phyloP scores from a whole-genome alignment of 768 basidiomycete species.

The Chlorophyllum brunneum region DNA sequence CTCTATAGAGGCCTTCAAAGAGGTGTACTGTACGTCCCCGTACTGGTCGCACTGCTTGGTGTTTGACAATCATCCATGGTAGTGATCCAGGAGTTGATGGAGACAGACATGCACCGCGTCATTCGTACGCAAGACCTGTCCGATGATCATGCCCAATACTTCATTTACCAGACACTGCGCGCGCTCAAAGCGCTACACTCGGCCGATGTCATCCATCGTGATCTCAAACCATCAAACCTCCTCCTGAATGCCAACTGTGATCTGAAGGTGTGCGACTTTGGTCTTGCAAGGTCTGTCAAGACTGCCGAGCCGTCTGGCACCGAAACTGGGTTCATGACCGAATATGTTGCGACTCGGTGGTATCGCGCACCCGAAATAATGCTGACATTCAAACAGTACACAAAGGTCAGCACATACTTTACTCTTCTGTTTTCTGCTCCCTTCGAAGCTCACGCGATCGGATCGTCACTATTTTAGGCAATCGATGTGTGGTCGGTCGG shows the following conservation, averaged over 20 bases:
- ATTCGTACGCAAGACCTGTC: conserved; percentile 92
- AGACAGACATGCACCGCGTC: conserved; percentile 95
- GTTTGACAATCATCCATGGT: conserved; percentile 20
- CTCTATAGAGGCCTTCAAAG: conserved; percentile 73
- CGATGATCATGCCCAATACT: conserved; percentile 97
- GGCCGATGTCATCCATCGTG: conserved; percentile 91
- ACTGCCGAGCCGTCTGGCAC: conserved; percentile 83
- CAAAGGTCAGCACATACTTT: conserved; percentile 51
- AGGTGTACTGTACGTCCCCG: conserved; percentile 50
- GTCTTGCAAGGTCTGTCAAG: conserved; percentile 85
- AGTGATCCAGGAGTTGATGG: conserved; percentile 82
- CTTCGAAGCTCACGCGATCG: conserved; percentile 8
- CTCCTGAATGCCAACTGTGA: conserved; percentile 96
- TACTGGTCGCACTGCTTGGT: not conserved
- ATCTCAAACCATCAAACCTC: conserved; percentile 95
- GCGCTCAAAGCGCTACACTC: conserved; percentile 94
- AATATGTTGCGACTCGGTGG: conserved; percentile 98
- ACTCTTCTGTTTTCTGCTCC: conserved; percentile 14
- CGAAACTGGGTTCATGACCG: conserved; percentile 89
- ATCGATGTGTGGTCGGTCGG: conserved; percentile 89
- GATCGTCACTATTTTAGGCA: conserved; percentile 44
- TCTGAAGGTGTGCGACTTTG: conserved; percentile 95
- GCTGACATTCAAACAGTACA: conserved; percentile 99
- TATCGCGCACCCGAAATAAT: conserved; percentile 99
- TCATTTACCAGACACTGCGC: conserved; percentile 94